Evolutionary conservation across 805 yeast species (phyloP).

Genomic region (Ogataea pini): DNA sequence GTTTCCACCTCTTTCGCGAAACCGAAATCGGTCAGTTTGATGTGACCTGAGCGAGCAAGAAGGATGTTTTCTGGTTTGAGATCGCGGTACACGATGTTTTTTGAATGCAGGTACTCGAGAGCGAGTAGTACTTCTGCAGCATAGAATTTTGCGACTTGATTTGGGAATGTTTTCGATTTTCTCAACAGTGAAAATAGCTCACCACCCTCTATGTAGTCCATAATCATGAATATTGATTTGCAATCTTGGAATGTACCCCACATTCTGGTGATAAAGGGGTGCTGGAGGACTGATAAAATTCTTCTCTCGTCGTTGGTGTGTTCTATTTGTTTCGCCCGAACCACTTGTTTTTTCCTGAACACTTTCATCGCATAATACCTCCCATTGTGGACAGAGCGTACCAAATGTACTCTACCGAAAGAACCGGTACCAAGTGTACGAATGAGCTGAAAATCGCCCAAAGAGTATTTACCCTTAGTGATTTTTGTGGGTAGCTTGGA

Average conservation of each 20-base stretch:
- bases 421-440: conserved; percentile 63
- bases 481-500: conserved; percentile 25
- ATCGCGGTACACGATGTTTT: conserved; percentile 60
- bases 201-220: conserved; percentile 68
- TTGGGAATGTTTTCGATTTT: conserved; percentile 59
- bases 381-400: conserved; percentile 58
- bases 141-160: conserved; percentile 63
- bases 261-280: conserved; percentile 61
- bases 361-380: conserved; percentile 62
- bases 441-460: conserved; percentile 55
- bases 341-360: conserved; percentile 56
- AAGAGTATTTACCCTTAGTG: conserved; percentile 58
- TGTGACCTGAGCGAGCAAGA: conserved; percentile 59
- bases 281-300: conserved; percentile 58
- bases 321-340: conserved; percentile 63
- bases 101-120: conserved; percentile 57
- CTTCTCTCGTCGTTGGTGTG: conserved; percentile 64
- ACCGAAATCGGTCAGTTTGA: conserved; percentile 62
- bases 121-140: conserved; percentile 64
- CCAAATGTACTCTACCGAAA: conserved; percentile 61
- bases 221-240: conserved; percentile 57
- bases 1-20: conserved; percentile 63
- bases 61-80: conserved; percentile 62
- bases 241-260: conserved; percentile 70
- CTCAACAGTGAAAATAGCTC: conserved; percentile 57